A percentile compares a stretch with the other conserved stretches of the same genome.
Conservation (phyloP, 176 grass and related monocot genomes). For the Cymbopogon citratus region DNA sequence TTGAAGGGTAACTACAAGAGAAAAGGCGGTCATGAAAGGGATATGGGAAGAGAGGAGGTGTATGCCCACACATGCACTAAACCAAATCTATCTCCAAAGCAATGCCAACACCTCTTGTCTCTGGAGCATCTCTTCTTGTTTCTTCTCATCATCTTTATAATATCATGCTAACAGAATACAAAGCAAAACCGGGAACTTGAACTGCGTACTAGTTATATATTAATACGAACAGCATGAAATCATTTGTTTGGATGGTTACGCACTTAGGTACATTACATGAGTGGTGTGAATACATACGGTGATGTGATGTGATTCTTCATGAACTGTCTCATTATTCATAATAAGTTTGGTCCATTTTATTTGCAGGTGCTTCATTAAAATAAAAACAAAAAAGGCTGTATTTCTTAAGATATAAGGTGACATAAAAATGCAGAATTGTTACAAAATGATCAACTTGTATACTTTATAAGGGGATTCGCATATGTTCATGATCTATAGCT, state of each 20-base stretch:
- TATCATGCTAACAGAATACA: conserved; percentile 2
- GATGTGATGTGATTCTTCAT: background rate
- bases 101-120: conserved; percentile 24
- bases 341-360: no score
- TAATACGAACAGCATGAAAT: background rate
- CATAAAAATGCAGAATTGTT: background rate
- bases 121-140: background rate
- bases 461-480: background rate
- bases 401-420: conserved; percentile 17
- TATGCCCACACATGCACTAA: background rate
- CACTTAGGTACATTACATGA: background rate
- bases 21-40: conserved; percentile 40
- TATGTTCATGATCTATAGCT: background rate
- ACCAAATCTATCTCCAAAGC: conserved; percentile 16
- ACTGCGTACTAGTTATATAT: background rate
- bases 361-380: background rate
- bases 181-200: conserved; percentile 5
- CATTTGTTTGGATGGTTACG: background rate
- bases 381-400: background rate
- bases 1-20: conserved; percentile 7
- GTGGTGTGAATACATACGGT: background rate
- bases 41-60: background rate
- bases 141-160: background rate
- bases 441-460: conserved; percentile 30
- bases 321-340: background rate